These are phyloP conservation scores for Wickerhamiella allomyrinae DNA, from an alignment of 805 yeast species.

Conservation along the genomic window DNA sequence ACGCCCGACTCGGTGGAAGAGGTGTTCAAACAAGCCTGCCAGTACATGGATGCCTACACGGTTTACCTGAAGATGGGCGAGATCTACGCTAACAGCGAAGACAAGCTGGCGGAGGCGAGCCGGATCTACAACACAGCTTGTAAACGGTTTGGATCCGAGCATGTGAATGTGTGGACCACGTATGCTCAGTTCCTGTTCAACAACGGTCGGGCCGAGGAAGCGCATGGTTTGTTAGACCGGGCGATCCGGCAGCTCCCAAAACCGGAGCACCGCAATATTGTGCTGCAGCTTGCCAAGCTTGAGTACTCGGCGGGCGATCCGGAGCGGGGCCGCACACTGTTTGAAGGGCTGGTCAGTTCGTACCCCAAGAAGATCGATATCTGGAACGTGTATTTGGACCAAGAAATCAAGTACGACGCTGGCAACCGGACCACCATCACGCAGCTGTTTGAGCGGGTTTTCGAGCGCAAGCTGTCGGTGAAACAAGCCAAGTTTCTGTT, in stretches of 20 bases:
- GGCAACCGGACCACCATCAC: constrained; percentile 51
- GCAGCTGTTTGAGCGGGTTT: constrained; percentile 69
- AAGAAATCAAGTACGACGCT: constrained; percentile 55
- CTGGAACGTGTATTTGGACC: constrained; percentile 93
- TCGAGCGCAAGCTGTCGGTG: constrained; percentile 48
- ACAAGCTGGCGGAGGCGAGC: constrained; percentile 57
- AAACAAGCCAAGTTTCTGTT: constrained; percentile 93
- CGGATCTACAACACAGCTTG: constrained; percentile 48
- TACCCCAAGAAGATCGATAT: constrained; percentile 84
- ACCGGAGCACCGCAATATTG: constrained; percentile 37
- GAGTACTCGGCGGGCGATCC: constrained; percentile 72
- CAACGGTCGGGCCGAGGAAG: constrained; percentile 31
- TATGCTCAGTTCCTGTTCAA: constrained; percentile 65
- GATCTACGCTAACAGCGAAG: constrained; percentile 53
- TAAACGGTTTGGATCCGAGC: constrained; percentile 65
- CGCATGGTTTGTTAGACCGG: constrained; percentile 48
- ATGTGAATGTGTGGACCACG: constrained; percentile 63
- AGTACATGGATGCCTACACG: constrained; percentile 75
- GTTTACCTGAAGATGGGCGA: constrained; percentile 71
- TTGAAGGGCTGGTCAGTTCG: constrained; percentile 81
- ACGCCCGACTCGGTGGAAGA: constrained; percentile 67
- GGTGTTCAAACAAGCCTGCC: constrained; percentile 69
- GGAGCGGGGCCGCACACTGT: constrained; percentile 87
- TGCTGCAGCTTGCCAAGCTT: constrained; percentile 74
- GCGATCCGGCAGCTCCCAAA: constrained; percentile 43